Base-by-base conservation (phyloP, 1,284 basidiomycete species). In the Sporisorium sorghi region DNA sequence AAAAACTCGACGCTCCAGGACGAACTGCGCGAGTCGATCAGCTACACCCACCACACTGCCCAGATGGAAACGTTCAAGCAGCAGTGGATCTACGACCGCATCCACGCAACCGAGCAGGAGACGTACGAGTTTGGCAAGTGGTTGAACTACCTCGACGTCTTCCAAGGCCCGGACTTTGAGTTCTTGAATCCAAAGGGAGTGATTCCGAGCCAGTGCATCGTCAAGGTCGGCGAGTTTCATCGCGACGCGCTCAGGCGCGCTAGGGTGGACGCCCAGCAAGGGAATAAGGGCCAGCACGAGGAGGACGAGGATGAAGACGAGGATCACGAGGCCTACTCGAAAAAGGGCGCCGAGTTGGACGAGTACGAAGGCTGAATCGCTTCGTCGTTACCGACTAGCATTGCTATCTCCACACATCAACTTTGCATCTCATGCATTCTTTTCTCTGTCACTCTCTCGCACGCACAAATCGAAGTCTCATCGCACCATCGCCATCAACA, bases 51-150 rank as follows among this genome's bases (percentile, higher is more conserved):
- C 0, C 83, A 74, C 47, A 24, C 54, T 5, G 33, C 23, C 3
- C 9, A 56, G 30, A 83, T 83, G 81, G 62, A 77, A 8, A 42
- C n/a, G 23, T 84, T 84, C 61, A 84, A 83, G 61, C 76, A 83
- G 59, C 54, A 33, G 12, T 78, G 59, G 56, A 81, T 84, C 58
- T 84, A 84, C 64, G 73, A 83, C 30, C 66, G 78, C n/a, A 83
- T 83, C 58, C 69, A 75, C 37, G 86, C 88, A 66, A 90, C 92
- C 35, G 96, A 99, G 86, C 90, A 93, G 64, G 88, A 88, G 37
- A 88, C 89, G 73, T 90, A 90, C 65, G 87, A 93, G 26, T 81
- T 80, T 30, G 77, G 82, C 8, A 83, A 85, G 49, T 86, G 85
- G 85, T 71, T 86, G 47, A 85, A 85, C 60, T 84, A 84, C 44